Evolutionary conservation across 768 basidiomycete genomes (phyloP).

Genomic region (Pisolithus microcarpus): DNA sequence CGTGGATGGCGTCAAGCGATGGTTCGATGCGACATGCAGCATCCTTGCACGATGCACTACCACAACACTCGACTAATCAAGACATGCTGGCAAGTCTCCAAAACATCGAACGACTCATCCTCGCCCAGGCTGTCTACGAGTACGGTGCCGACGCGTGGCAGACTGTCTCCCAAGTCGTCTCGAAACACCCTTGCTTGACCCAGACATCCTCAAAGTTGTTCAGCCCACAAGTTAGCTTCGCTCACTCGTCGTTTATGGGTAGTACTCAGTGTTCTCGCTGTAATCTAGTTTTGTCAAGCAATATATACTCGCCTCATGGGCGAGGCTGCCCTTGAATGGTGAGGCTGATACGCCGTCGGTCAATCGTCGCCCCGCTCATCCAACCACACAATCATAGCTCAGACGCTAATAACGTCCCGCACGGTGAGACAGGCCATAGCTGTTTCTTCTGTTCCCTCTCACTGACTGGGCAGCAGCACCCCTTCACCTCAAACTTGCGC

Average conservation of each 20-base stretch:
- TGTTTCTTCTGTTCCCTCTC: not conserved
- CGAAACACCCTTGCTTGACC: slow-evolving; percentile 61
- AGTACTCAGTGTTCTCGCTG: slow-evolving; percentile 16
- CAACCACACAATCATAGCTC: slow-evolving; percentile 25
- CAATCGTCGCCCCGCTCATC: slow-evolving; percentile 2
- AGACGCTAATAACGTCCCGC: slow-evolving; percentile 45
- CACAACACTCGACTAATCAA: not conserved
- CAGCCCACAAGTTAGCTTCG: slow-evolving; percentile 50
- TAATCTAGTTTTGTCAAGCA: slow-evolving; percentile 53
- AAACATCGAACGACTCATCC: slow-evolving; percentile 65
- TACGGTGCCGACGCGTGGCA: slow-evolving; percentile 67
- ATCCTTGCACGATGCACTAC: not conserved
- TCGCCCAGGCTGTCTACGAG: slow-evolving; percentile 84
- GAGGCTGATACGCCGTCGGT: slow-evolving; percentile 18
- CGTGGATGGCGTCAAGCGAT: slow-evolving; percentile 25
- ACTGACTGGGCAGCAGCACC: slow-evolving; percentile 39
- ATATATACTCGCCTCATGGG: slow-evolving; percentile 65
- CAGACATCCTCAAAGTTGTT: slow-evolving; percentile 56
- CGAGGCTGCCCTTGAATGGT: slow-evolving; percentile 61
- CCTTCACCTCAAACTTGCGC: slow-evolving; percentile 61
- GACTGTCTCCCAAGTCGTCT: slow-evolving; percentile 55
- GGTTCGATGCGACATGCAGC: slow-evolving; percentile 21
- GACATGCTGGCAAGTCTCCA: slow-evolving; percentile 12
- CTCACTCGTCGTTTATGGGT: slow-evolving; percentile 8
- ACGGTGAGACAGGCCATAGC: slow-evolving; percentile 35